phyloP scores from a whole-genome alignment of 2,329 filamentous ascomycete species.

The Phialophora tarda region DNA sequence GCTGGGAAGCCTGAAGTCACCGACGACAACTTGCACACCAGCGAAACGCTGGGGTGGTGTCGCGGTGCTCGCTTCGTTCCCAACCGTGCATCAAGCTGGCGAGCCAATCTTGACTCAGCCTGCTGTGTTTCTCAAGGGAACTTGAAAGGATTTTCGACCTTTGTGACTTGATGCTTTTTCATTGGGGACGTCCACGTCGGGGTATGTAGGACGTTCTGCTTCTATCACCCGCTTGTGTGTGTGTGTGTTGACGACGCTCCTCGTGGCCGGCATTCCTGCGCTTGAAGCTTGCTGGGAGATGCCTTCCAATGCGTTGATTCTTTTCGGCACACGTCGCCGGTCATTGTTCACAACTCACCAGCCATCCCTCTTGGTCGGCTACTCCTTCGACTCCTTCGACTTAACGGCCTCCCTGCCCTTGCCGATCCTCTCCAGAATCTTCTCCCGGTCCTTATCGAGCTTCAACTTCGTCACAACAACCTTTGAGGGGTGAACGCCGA shows the following conservation, averaged over 20 bases:
- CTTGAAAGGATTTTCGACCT: conserved; percentile 15
- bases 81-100: conserved; percentile 3
- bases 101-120: background rate
- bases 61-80: background rate
- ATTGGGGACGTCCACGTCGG: conserved; percentile 27
- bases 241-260: conserved; percentile 8
- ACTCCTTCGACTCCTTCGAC: conserved; percentile 25
- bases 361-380: conserved; percentile 17
- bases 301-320: background rate
- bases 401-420: conserved; percentile 54
- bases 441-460: conserved; percentile 67
- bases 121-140: conserved; percentile 1
- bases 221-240: conserved; percentile 22
- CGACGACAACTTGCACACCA: background rate
- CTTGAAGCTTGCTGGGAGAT: background rate
- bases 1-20: background rate
- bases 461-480: conserved; percentile 99
- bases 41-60: background rate
- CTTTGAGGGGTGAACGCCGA: conserved; percentile 95
- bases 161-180: conserved; percentile 25
- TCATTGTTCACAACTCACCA: conserved; percentile 13
- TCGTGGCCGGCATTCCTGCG: background rate
- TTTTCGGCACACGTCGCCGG: background rate
- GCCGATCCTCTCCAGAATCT: conserved; percentile 54
- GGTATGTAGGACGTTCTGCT: conserved; percentile 29